These are phyloP conservation scores for Endoconidiophora laricicola DNA, from an alignment of 2,329 filamentous ascomycete species.

Conservation along the genomic window DNA sequence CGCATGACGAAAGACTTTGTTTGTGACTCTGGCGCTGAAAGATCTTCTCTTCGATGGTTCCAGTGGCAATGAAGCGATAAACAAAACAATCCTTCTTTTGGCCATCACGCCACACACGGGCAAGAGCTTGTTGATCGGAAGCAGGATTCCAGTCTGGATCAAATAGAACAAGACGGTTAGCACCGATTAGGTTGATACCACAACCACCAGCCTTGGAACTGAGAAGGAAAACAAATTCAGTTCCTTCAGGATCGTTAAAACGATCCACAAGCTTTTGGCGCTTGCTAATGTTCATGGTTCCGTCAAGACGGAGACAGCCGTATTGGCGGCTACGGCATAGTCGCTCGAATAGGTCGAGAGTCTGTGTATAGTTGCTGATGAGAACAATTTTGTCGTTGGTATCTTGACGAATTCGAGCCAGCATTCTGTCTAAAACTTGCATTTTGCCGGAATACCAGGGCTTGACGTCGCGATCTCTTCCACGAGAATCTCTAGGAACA, in stretches of 20 bases:
- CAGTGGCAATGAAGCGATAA: constrained; percentile 96
- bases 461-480: constrained; percentile 81
- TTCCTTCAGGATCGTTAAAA: constrained; percentile 84
- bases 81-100: constrained; percentile 99
- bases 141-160: constrained; percentile 98
- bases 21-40: constrained; percentile 98
- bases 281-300: constrained; percentile 96
- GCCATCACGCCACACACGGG: constrained; percentile 94
- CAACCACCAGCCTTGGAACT: constrained; percentile 95
- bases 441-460: constrained; percentile 97
- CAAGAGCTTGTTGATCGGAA: constrained; percentile 89
- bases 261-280: constrained; percentile 93
- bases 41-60: constrained; percentile 97
- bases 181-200: constrained; percentile 87
- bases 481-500: constrained; percentile 70
- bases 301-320: constrained; percentile 76
- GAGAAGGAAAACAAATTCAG: constrained; percentile 87
- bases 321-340: constrained; percentile 76
- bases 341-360: constrained; percentile 82
- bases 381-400: constrained; percentile 99
- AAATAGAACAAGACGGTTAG: constrained; percentile 87
- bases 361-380: constrained; percentile 97
- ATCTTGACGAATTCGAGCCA: constrained; percentile 83
- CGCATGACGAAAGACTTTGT: constrained; percentile 86
- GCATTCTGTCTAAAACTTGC: constrained; percentile 94